These are phyloP conservation scores for Drechslerella dactyloides DNA, from an alignment of 2,329 filamentous ascomycete species.

Conservation along the genomic window DNA sequence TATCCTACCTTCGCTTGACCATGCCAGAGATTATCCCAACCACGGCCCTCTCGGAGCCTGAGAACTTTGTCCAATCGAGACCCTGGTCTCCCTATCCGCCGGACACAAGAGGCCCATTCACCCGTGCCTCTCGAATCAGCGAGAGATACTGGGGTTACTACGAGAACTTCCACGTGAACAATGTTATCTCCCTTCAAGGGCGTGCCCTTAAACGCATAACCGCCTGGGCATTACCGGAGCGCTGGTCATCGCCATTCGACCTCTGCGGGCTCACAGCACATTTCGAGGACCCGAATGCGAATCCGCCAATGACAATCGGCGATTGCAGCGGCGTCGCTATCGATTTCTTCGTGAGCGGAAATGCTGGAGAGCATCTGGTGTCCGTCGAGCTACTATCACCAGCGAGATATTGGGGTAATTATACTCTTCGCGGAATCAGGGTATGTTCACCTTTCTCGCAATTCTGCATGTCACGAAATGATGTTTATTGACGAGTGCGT, in stretches of 20 bases:
- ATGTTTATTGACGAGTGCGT: neutral
- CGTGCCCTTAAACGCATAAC: neutral
- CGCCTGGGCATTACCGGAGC: neutral
- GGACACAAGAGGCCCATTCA: neutral
- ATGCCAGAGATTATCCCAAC: neutral
- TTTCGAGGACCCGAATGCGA: slow-evolving; percentile 7
- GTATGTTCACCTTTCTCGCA: neutral
- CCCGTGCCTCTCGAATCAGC: neutral
- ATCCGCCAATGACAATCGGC: slow-evolving; percentile 9
- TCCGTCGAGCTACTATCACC: neutral
- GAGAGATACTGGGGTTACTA: neutral
- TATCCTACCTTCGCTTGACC: neutral
- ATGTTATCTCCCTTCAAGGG: neutral
- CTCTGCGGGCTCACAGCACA: slow-evolving; percentile 7
- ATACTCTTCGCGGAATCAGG: neutral
- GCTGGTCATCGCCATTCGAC: neutral
- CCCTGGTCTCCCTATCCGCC: slow-evolving; percentile 6
- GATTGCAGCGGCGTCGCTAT: neutral
- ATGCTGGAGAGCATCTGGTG: neutral
- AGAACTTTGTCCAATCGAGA: neutral
- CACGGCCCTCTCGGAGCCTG: neutral
- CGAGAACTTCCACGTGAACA: slow-evolving; percentile 4
- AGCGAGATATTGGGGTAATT: neutral
- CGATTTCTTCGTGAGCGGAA: neutral
- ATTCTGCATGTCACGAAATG: neutral